Base-by-base conservation (phyloP, 352 stramenopile species). In the Phytopythium ostracodes region DNA sequence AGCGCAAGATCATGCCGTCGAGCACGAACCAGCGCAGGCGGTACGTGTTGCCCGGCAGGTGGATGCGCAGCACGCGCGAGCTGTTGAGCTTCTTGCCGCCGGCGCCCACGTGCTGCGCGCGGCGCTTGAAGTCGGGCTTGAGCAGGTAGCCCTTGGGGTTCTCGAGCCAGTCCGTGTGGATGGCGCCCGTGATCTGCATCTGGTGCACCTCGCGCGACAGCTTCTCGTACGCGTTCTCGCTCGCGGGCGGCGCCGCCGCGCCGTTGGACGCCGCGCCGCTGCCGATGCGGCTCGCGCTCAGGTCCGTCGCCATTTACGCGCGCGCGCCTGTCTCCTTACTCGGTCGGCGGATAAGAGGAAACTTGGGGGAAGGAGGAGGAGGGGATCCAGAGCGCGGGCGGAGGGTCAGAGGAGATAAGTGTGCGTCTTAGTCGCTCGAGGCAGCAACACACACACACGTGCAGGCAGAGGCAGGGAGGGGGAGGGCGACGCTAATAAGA, bases 181-280 rank as follows among this genome's bases (percentile, higher is more conserved):
- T 96, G 27, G 87, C 87, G 58, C 87, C 85, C 27, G 87, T 96
- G 68, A 88, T 87, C 70, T 94, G 85, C 84, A 93, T 93, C 72
- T 96, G 85, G 60, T 96, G 87, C 33, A 96, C 86, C 64, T 96
- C 87, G n/a, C 87, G 71, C 52, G 85, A 94, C 18, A 96, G 79
- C 71, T 94, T 94, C 72, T 96, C 87, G 74, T 96, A 96, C 56
- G 85, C 84, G 59, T 96, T 96, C 71, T 96, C 87, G 20, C 68
- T 63, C 51, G 71, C 62, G 0, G 71, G 42, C 5, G 71, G 68
- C 18, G 60, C 63, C 38, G 68, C 71, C 51, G 68, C 70, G 31
- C 55, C 66, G 53, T 63, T 66, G 25, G 52, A 25, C 40, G 68
- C 72, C n/a, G 58, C 55, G 42, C 77, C 72, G 43, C 70, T 67